Percentiles rank a stretch among this genome's conserved stretches.
phyloP scores from a whole-genome alignment of 768 basidiomycete genomes.

The Psilocybe azurescens region DNA sequence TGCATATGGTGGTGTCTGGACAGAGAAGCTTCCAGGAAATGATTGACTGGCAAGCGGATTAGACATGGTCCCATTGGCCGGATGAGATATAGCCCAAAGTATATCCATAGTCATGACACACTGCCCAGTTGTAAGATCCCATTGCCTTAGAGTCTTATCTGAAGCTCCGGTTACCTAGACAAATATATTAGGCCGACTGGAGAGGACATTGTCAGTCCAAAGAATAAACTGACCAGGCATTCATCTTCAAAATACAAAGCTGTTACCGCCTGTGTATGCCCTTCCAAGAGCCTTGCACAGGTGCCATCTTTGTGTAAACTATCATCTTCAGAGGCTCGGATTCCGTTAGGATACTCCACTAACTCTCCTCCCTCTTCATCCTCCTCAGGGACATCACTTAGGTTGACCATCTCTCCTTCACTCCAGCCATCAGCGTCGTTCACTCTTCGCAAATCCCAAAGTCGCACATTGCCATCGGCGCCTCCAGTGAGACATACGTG shows the following conservation, averaged over 20 bases:
- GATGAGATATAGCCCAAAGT: slow-evolving; percentile 98
- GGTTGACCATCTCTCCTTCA: slow-evolving; percentile 56
- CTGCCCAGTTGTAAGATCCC: slow-evolving; percentile 97
- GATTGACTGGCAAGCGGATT: slow-evolving; percentile 46
- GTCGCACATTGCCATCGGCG: slow-evolving; percentile 79
- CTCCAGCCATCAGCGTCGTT: slow-evolving; percentile 74
- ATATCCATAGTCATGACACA: slow-evolving; percentile 99
- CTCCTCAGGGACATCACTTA: slow-evolving; percentile 72
- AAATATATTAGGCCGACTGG: slow-evolving; percentile 21
- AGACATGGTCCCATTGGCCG: slow-evolving; percentile 52
- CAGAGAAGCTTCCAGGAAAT: slow-evolving; percentile 69
- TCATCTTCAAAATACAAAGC: slow-evolving; percentile 95
- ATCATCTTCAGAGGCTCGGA: slow-evolving; percentile 43
- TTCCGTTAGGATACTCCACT: slow-evolving; percentile 42
- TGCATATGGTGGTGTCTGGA: slow-evolving; percentile 85
- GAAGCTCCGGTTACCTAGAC: slow-evolving; percentile 93
- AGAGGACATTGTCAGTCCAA: slow-evolving; percentile 1
- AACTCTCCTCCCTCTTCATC: slow-evolving; percentile 56
- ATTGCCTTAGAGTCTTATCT: slow-evolving; percentile 97
- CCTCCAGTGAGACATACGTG: slow-evolving; percentile 90
- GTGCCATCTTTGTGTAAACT: slow-evolving; percentile 52
- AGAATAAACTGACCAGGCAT: slow-evolving; percentile 70
- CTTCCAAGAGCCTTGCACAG: slow-evolving; percentile 81
- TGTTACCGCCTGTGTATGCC: slow-evolving; percentile 93
- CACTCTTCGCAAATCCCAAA: slow-evolving; percentile 92